Conservation (phyloP, 306 rosid genomes). For the Gillenia trifoliata region DNA sequence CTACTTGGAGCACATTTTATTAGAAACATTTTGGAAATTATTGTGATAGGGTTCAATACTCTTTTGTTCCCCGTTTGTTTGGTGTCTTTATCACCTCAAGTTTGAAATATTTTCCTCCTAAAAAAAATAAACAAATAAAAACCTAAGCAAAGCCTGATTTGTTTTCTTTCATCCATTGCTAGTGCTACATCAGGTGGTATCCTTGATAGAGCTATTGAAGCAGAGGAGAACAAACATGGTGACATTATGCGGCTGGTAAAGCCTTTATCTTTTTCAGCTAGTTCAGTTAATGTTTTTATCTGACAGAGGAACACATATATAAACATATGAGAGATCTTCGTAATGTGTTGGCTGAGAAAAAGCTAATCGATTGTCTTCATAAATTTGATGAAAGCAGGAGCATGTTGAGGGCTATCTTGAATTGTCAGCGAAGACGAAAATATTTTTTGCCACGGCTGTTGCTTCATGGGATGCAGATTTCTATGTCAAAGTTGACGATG, state of each 20-base stretch:
- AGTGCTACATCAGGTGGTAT: constrained; percentile 64
- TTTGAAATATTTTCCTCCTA: background rate
- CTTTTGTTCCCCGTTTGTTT: background rate
- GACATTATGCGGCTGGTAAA: constrained; percentile 56
- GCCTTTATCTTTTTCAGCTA: constrained; percentile 7
- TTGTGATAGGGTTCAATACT: background rate
- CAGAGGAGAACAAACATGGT: constrained; percentile 48
- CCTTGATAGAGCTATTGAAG: constrained; percentile 56
- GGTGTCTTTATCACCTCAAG: background rate
- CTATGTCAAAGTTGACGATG: constrained; percentile 57
- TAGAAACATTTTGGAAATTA: background rate
- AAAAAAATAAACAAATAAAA: background rate
- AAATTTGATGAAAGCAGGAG: constrained; percentile 31
- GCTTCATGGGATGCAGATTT: constrained; percentile 56
- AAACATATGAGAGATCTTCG: background rate
- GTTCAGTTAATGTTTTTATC: background rate
- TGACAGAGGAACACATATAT: background rate
- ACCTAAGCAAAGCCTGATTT: background rate
- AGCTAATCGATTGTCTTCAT: background rate
- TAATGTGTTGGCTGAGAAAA: background rate
- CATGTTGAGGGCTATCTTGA: constrained; percentile 63
- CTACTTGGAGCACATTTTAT: background rate
- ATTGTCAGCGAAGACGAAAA: constrained; percentile 54
- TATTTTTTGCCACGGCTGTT: constrained; percentile 48
- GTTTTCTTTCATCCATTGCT: constrained; percentile 3